Conservation (phyloP, 331 rosid species). For the Malus hybrid region DNA sequence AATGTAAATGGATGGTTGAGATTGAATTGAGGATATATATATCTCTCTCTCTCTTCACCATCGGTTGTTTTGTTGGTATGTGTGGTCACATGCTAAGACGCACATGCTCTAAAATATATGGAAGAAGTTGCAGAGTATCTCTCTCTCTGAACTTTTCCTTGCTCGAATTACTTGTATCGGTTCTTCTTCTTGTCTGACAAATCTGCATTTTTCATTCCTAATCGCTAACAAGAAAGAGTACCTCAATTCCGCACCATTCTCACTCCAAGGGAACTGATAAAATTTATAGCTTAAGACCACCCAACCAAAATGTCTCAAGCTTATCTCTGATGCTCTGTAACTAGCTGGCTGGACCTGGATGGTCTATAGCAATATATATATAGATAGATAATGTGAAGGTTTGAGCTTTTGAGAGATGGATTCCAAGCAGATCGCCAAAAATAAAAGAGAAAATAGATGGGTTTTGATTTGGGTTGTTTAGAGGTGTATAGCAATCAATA, state of each 20-base stretch:
- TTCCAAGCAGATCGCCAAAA: not conserved
- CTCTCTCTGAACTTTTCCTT: too few species aligned
- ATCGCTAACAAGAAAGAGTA: not conserved
- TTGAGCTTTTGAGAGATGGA: not conserved
- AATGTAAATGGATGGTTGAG: too few species aligned
- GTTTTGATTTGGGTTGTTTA: not conserved
- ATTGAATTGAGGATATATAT: too few species aligned
- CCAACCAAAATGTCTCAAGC: not conserved
- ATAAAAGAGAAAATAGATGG: not conserved
- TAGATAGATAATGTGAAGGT: not conserved
- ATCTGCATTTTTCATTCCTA: too few species aligned
- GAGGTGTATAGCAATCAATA: not conserved
- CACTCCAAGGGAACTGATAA: not conserved
- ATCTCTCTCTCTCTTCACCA: too few species aligned
- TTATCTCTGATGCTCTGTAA: not conserved
- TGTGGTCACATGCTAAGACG: too few species aligned
- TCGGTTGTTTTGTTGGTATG: too few species aligned
- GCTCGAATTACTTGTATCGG: too few species aligned
- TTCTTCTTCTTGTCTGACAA: too few species aligned
- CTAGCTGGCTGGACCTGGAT: not conserved
- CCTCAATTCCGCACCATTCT: not conserved
- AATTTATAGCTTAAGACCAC: not conserved
- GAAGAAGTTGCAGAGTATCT: too few species aligned
- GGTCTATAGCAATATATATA: too few species aligned
- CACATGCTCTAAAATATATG: too few species aligned